Conservation (phyloP, 2,329 filamentous ascomycete genomes). For the Capronia americana region DNA sequence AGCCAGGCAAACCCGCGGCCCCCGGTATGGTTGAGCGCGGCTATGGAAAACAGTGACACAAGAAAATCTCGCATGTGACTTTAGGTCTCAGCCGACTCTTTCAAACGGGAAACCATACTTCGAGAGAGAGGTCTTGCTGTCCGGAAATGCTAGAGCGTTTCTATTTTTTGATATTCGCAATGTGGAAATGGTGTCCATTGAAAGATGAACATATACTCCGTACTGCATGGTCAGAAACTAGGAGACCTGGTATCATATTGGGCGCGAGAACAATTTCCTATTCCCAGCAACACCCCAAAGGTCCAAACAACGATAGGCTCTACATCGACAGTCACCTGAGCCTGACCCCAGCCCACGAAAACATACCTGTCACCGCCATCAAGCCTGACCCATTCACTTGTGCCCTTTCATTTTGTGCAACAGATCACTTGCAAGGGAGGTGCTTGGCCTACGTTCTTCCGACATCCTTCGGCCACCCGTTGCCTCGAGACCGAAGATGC, state of each 20-base stretch:
- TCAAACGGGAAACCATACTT: background rate
- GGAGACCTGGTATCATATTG: background rate
- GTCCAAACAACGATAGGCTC: background rate
- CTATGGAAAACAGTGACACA: background rate
- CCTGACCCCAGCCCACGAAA: background rate
- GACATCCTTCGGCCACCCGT: constrained; percentile 36
- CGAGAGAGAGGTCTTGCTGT: background rate
- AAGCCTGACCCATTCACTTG: constrained; percentile 6
- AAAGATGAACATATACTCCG: background rate
- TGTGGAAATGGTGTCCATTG: background rate
- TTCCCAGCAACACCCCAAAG: background rate
- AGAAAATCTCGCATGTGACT: background rate
- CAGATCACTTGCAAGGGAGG: constrained; percentile 38
- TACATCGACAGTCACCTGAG: background rate
- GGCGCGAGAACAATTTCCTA: background rate
- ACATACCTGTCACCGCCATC: background rate
- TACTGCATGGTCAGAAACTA: background rate
- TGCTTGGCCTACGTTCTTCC: constrained; percentile 36
- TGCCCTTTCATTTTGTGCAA: constrained; percentile 38
- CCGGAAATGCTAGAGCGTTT: background rate
- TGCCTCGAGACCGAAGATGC: constrained; percentile 38
- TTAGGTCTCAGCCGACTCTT: background rate
- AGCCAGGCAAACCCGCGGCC: too few relatives aligned
- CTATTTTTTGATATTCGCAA: too few relatives aligned
- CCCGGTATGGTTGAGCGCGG: background rate